Conservation (phyloP, 352 stramenopile genomes). For the Phytophthora fragariaefolia region DNA sequence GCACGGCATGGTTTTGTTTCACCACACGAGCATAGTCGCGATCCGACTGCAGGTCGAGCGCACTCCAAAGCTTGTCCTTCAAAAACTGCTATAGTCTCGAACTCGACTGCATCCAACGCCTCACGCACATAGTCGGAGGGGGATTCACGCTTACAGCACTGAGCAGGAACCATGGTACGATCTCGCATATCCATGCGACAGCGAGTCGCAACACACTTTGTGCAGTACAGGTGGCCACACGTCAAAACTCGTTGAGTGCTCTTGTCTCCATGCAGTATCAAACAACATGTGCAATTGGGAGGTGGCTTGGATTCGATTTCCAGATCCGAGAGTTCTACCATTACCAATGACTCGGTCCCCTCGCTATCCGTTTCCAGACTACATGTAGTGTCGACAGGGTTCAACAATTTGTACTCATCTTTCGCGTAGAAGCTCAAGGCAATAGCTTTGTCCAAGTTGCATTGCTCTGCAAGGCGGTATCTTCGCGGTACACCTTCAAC, state of each 20-base stretch:
- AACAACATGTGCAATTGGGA: constrained; percentile 51
- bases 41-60: constrained; percentile 60
- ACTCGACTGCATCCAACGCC: constrained; percentile 38
- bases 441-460: constrained; percentile 45
- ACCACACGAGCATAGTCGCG: constrained; percentile 63
- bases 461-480: constrained; percentile 41
- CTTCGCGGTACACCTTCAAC: constrained; percentile 51
- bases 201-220: constrained; percentile 53
- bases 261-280: constrained; percentile 23
- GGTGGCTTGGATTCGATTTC: constrained; percentile 45
- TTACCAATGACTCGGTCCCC: constrained; percentile 21
- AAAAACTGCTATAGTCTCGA: constrained; percentile 57
- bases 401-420: constrained; percentile 49
- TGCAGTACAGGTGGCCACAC: constrained; percentile 75
- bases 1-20: constrained; percentile 35
- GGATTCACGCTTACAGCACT: constrained; percentile 79
- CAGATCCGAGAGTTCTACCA: constrained; percentile 12
- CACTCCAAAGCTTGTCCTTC: constrained; percentile 55
- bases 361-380: constrained; percentile 21
- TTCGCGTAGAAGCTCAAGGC: constrained; percentile 54
- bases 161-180: constrained; percentile 62
- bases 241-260: constrained; percentile 38
- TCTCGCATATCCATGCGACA: constrained; percentile 63
- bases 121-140: constrained; percentile 66
- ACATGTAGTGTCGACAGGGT: neutral